Base-by-base conservation (phyloP, 345 rosid species). In the Pistacia atlantica region DNA sequence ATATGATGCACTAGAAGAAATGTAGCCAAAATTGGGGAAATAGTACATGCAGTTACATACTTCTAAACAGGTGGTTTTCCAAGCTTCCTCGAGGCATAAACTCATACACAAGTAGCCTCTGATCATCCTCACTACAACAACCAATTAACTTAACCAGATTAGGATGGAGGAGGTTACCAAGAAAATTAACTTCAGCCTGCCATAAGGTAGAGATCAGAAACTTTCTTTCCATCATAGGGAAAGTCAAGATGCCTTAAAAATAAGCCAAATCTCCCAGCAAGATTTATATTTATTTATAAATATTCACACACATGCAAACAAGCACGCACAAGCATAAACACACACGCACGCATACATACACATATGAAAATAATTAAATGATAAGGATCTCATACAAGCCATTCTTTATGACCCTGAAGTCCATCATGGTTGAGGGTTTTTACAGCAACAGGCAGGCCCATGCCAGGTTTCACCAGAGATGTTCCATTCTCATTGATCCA, bases 181-280 rank as follows among this genome's bases (percentile, higher is more conserved):
- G 89, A 69, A 71, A 87, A 76, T 85, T 85, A 56, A 89, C 87
- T 82, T 89, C 90, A 46, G 92, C 90, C 92, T 89, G 85, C 65
- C 75, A 75, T 2, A 54, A 5, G 2, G 3, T 65, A 52, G 61
- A 48, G 22, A 69, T 49, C 13, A 8, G 45, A 67, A 63, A 71
- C 4, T 59, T 51, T 20, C 46, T 65, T 54, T 72, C 65, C 77
- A 73, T 57, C 65, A 69, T 13, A 17, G 3, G 14, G 25, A 10
- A 49, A 71, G 42, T 59, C 17, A 63, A 67, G 9, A 13, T 46
- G 67, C 62, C 49, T 37, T 49, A 35, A 25, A 52, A 64, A 33
- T 46, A 48, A 46, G 49, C 33, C 38, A 77, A 76, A 67, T 42
- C 60, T 74, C 52, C 2, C 31, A 42, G 42, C 12, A 35, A 51